These are phyloP conservation scores for Cucumis cinereus DNA, from an alignment of 306 rosid genomes.

Conservation along the genomic window DNA sequence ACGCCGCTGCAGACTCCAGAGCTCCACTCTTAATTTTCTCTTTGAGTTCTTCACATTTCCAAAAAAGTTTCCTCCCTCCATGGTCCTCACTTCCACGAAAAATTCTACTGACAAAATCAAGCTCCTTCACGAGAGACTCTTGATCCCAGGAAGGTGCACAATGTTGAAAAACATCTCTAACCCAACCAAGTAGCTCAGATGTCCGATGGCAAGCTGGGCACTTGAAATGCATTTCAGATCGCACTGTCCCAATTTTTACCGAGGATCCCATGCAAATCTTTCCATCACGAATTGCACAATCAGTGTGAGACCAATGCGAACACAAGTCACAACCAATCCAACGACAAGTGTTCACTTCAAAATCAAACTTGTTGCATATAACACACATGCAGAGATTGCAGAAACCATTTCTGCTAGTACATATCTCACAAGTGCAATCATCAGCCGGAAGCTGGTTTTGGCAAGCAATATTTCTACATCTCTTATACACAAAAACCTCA, in stretches of 20 bases:
- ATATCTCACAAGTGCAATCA: conserved; percentile 85
- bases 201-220: conserved; percentile 92
- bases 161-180: conserved; percentile 93
- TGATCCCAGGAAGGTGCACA: conserved; percentile 92
- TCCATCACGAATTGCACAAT: conserved; percentile 93
- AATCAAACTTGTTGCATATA: conserved; percentile 92
- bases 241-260: conserved; percentile 58
- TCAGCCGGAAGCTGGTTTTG: conserved; percentile 90
- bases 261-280: conserved; percentile 71
- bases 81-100: conserved; percentile 79
- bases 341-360: conserved; percentile 95
- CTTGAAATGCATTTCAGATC: conserved; percentile 85
- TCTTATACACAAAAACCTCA: conserved; percentile 77
- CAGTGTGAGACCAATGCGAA: conserved; percentile 98
- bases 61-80: conserved; percentile 66
- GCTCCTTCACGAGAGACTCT: conserved; percentile 74
- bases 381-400: conserved; percentile 99
- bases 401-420: conserved; percentile 76
- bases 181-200: conserved; percentile 96
- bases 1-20: conserved; percentile 53
- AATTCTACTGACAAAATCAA: conserved; percentile 88
- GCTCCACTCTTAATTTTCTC: conserved; percentile 53
- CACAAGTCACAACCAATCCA: conserved; percentile 98
- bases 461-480: conserved; percentile 93
- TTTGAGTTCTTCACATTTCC: conserved; percentile 81